These are phyloP conservation scores for Aspergillus biplanus DNA, from an alignment of 495 filamentous ascomycete species.

Conservation along the genomic window DNA sequence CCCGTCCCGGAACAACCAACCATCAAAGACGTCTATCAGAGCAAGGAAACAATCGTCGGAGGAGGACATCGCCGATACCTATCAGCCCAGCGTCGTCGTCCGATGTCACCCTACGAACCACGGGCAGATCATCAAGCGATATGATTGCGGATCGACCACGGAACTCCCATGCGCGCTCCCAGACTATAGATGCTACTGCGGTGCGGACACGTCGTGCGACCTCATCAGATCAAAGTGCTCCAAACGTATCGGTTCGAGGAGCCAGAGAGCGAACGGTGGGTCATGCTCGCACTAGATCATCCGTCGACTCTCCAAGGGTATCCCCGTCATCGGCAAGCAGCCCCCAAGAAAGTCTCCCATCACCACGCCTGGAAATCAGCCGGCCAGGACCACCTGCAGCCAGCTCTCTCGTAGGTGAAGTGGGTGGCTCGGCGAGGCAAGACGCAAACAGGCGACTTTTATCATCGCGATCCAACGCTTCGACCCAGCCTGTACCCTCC, in stretches of 20 bases:
- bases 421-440: constrained; percentile 29
- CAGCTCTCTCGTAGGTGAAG: constrained; percentile 27
- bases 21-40: constrained; percentile 59
- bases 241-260: constrained; percentile 36
- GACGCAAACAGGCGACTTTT: constrained; percentile 38
- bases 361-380: constrained; percentile 2
- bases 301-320: constrained; percentile 25
- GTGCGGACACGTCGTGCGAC: constrained; percentile 40
- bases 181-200: constrained; percentile 32
- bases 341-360: constrained; percentile 16
- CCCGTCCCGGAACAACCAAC: constrained; percentile 33
- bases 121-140: constrained; percentile 46
- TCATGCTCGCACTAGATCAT: constrained; percentile 27
- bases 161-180: constrained; percentile 31
- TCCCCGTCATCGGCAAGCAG: constrained; percentile 19
- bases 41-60: constrained; percentile 38
- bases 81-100: constrained; percentile 42
- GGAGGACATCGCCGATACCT: constrained; percentile 41
- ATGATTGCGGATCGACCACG: constrained; percentile 43
- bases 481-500: constrained; percentile 26
- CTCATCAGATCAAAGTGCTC: constrained; percentile 42
- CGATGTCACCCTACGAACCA: constrained; percentile 41
- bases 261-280: constrained; percentile 32
- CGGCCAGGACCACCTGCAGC: constrained; percentile 24
- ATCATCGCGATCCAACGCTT: constrained; percentile 37